phyloP scores from a whole-genome alignment of 768 basidiomycete genomes.

The Phallus indusiatus region DNA sequence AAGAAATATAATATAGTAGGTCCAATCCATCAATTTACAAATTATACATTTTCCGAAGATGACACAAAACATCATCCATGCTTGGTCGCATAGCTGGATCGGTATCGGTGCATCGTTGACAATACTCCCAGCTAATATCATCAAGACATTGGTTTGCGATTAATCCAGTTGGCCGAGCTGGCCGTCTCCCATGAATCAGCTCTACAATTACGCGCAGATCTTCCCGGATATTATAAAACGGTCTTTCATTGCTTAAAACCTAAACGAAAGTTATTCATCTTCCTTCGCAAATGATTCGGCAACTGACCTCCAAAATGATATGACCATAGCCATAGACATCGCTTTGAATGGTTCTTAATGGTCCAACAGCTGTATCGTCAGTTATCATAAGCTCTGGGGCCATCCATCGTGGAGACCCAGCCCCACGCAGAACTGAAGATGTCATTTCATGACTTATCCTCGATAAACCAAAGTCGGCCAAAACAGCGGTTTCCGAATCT shows the following conservation, averaged over 20 bases:
- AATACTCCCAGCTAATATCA: conserved; percentile 5
- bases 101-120: conserved; percentile 3
- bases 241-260: conserved; percentile 1
- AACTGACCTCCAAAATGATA: conserved; percentile 7
- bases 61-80: neutral
- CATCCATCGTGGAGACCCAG: conserved; percentile 22
- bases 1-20: too few species aligned
- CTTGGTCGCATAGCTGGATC: neutral
- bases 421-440: conserved; percentile 18
- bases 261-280: neutral
- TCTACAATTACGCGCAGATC: conserved; percentile 8
- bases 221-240: conserved; percentile 3
- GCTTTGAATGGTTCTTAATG: neutral
- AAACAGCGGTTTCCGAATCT: conserved; percentile 30
- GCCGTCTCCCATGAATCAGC: conserved; percentile 1
- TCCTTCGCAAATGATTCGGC: neutral
- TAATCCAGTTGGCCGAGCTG: neutral
- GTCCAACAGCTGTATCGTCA: neutral
- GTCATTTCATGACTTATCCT: conserved; percentile 15
- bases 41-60: neutral
- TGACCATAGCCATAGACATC: conserved; percentile 8
- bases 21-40: neutral
- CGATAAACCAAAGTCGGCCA: conserved; percentile 41
- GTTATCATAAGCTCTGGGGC: conserved; percentile 23
- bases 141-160: conserved; percentile 4